Conservation (phyloP, 1,284 basidiomycete genomes). For the Ceratobasidium papillatum region DNA sequence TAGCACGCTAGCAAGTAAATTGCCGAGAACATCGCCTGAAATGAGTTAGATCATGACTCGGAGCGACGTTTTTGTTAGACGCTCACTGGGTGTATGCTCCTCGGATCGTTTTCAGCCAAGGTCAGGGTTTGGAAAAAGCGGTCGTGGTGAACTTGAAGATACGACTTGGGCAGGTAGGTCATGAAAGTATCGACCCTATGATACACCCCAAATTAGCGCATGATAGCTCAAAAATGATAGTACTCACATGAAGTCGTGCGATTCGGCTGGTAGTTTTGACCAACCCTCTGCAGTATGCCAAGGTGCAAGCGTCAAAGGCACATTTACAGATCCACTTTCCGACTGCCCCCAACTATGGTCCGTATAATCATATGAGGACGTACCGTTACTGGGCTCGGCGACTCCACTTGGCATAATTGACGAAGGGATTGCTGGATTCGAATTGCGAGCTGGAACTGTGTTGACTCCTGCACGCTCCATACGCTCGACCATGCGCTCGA, state of each 20-base stretch:
- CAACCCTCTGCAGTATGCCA: conserved; percentile 22
- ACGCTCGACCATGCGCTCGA: conserved; percentile 36
- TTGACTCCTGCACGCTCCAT: conserved; percentile 28
- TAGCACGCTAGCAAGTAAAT: conserved; percentile 29
- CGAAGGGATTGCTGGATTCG: background rate
- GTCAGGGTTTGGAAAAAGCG: conserved; percentile 42
- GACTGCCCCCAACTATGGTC: background rate
- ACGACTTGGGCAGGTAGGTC: conserved; percentile 37
- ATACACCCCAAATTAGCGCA: background rate
- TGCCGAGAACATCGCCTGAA: conserved; percentile 17
- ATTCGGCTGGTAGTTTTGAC: conserved; percentile 24
- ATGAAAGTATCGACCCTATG: conserved; percentile 42
- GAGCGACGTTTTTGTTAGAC: background rate
- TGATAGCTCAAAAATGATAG: background rate
- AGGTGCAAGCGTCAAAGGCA: conserved; percentile 7
- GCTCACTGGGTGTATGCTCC: conserved; percentile 32
- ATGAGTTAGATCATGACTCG: background rate
- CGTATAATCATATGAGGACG: background rate
- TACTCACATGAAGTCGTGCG: conserved; percentile 29
- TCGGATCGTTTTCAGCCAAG: conserved; percentile 25
- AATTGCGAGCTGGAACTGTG: background rate
- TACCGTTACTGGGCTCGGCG: conserved; percentile 7
- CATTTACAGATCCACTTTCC: background rate
- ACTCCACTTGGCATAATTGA: conserved; percentile 14
- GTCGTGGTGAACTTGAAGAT: conserved; percentile 37